Evolutionary conservation across 2,329 filamentous ascomycete genomes (phyloP), one percentile per base, ranked within the genome.

Genomic region (Paraphoma chrysanthemicola): DNA sequence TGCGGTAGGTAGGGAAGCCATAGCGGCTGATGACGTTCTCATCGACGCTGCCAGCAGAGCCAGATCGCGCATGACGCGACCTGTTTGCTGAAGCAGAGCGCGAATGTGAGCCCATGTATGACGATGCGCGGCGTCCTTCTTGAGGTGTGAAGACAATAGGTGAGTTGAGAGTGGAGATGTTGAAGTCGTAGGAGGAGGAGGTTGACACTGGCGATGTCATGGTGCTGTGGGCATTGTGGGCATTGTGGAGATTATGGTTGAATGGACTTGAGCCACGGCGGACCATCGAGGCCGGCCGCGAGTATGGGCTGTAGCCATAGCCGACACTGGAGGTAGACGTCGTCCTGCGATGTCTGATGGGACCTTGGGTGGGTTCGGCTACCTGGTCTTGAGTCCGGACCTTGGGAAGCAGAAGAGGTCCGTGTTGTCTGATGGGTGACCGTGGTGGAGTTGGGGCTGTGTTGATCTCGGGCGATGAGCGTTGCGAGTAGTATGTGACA

Each of bases 371-470:
- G 41, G 85, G 85, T 63, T 88, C 86, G 59, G 92, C 85, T 59
- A 89, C 84, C 78, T 94, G 90, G 78, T 96, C 92, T 78, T 95
- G 92, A 41, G 86, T 86, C 59, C 92, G 86, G 79, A 96, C 93
- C 83, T 93, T 95, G 71, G 92, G 92, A 31, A 96, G 83, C 57
- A 96, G 82, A 47, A 92, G 82, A 49, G 92, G 91, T 50, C 92
- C 91, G 78, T 93, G 89, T 59, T 92, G 89, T 59, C 88, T 85
- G 66, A 93, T 86, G 57, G 91, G 90, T 33, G 90, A 90, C 62
- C 85, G 83, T 51, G 84, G 85, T 51, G 91, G 90, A 11, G 90
- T 93, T 51, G 88, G 90, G 67, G 86, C 82, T 17, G 89, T 90
- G 79, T 86, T 83, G 67, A 87, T 82, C 74, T 90, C 90, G 43